Conservation (phyloP, 1,139 yeast genomes). For the Geotrichum carabidarum region DNA sequence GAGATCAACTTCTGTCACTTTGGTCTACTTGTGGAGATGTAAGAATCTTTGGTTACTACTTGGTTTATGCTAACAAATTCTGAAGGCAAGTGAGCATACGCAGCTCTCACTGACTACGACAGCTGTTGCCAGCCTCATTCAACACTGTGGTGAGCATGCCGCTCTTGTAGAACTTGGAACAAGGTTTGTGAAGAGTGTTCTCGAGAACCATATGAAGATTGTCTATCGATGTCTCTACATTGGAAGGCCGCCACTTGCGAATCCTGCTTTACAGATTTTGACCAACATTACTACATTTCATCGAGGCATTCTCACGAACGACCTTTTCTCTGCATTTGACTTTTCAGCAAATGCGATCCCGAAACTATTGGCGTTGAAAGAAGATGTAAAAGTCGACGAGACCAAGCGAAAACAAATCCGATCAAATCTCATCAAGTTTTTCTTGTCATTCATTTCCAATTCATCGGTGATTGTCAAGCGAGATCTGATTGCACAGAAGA, state of each 20-base stretch:
- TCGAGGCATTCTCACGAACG: slow-evolving; percentile 49
- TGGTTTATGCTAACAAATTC: slow-evolving; percentile 21
- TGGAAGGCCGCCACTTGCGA: slow-evolving; percentile 54
- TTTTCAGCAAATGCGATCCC: slow-evolving; percentile 57
- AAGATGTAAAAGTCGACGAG: slow-evolving; percentile 41
- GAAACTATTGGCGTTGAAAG: slow-evolving; percentile 53
- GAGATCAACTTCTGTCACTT: slow-evolving; percentile 20
- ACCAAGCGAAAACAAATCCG: slow-evolving; percentile 47
- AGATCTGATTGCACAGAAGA: slow-evolving; percentile 55
- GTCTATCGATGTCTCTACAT: slow-evolving; percentile 65
- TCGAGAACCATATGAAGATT: slow-evolving; percentile 54
- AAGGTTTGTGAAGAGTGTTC: slow-evolving; percentile 46
- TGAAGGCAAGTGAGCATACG: slow-evolving; percentile 28
- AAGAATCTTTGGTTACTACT: slow-evolving; percentile 4
- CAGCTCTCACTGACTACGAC: slow-evolving; percentile 30
- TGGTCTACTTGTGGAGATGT: slow-evolving; percentile 23
- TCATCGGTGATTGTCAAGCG: slow-evolving; percentile 54
- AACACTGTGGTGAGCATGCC: slow-evolving; percentile 17
- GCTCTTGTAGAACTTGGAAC: slow-evolving; percentile 31
- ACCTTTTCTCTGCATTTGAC: slow-evolving; percentile 63
- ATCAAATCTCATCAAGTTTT: slow-evolving; percentile 54
- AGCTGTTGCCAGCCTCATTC: slow-evolving; percentile 10
- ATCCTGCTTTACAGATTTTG: slow-evolving; percentile 56
- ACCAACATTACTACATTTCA: slow-evolving; percentile 48
- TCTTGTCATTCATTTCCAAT: slow-evolving; percentile 49